Conservation (phyloP, 176 grass and related monocot species). For the Otatea glauca region DNA sequence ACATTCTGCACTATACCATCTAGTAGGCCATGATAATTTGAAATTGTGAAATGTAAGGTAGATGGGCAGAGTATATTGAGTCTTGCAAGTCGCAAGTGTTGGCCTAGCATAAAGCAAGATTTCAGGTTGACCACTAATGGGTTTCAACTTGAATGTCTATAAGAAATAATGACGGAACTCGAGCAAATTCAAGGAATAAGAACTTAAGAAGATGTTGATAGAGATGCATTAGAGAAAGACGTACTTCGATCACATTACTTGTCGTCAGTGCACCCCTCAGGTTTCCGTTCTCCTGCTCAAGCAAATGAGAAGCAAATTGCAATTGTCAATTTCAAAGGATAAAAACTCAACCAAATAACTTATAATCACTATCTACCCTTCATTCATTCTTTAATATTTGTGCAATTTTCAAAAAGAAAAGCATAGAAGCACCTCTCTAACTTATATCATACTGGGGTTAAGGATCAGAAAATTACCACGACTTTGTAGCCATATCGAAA, state of each 20-base stretch:
- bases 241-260: constrained; percentile 80
- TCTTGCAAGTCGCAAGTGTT: not conserved
- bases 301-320: constrained; percentile 24
- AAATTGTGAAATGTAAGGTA: constrained; percentile 9
- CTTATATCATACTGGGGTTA: not conserved
- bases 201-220: not conserved
- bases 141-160: not conserved
- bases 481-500: constrained; percentile 96
- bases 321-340: not conserved
- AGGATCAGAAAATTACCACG: constrained; percentile 65
- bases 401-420: no score
- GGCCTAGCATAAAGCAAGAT: not conserved
- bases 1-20: not conserved
- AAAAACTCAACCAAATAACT: not conserved
- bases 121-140: not conserved
- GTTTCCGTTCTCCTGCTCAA: constrained; percentile 83
- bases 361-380: no score
- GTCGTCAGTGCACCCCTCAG: constrained; percentile 72
- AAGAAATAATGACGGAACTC: not conserved
- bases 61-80: not conserved
- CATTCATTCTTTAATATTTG: no score
- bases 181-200: not conserved
- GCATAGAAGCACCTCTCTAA: no score
- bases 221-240: constrained; percentile 7
- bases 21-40: constrained; percentile 10